Evolutionary conservation across 1,284 basidiomycete genomes (phyloP).

Genomic region (Ganoderma sinense): DNA sequence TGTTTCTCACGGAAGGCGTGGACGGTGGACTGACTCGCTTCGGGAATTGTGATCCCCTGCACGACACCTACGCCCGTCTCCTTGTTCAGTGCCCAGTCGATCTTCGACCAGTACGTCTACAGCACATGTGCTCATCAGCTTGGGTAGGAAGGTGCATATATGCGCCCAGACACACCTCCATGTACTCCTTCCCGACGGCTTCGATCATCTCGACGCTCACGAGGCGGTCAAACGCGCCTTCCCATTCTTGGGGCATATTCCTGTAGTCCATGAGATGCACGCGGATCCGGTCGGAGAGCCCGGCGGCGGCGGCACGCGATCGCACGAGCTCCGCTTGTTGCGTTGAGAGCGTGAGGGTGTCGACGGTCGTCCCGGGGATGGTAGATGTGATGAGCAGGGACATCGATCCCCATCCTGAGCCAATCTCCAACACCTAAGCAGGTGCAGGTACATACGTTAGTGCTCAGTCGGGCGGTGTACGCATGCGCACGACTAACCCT

Average conservation of each 20-base stretch:
- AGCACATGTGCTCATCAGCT: background rate
- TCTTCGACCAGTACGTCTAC: slow-evolving; percentile 64
- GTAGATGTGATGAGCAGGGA: slow-evolving; percentile 68
- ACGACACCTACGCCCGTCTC: slow-evolving; percentile 73
- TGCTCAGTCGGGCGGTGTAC: background rate
- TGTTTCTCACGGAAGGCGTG: background rate
- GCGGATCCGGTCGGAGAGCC: slow-evolving; percentile 55
- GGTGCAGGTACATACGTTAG: background rate
- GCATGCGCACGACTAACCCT: slow-evolving; percentile 47
- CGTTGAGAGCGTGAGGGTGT: slow-evolving; percentile 79
- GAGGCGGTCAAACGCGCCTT: slow-evolving; percentile 72
- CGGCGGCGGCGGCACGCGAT: slow-evolving; percentile 55
- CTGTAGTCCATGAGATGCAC: slow-evolving; percentile 85
- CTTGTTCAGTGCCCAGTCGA: slow-evolving; percentile 77
- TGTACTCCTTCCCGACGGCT: slow-evolving; percentile 74
- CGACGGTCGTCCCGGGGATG: slow-evolving; percentile 66
- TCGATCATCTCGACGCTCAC: slow-evolving; percentile 87
- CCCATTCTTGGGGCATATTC: slow-evolving; percentile 69
- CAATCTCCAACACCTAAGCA: slow-evolving; percentile 68
- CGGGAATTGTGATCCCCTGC: slow-evolving; percentile 84
- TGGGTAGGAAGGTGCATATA: background rate
- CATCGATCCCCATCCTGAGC: slow-evolving; percentile 84
- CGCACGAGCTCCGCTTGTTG: slow-evolving; percentile 75
- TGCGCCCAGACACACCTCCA: slow-evolving; percentile 47
- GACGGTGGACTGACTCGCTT: slow-evolving; percentile 59